Base-by-base conservation (phyloP, 306 rosid genomes). In the Bauhinia variegata region DNA sequence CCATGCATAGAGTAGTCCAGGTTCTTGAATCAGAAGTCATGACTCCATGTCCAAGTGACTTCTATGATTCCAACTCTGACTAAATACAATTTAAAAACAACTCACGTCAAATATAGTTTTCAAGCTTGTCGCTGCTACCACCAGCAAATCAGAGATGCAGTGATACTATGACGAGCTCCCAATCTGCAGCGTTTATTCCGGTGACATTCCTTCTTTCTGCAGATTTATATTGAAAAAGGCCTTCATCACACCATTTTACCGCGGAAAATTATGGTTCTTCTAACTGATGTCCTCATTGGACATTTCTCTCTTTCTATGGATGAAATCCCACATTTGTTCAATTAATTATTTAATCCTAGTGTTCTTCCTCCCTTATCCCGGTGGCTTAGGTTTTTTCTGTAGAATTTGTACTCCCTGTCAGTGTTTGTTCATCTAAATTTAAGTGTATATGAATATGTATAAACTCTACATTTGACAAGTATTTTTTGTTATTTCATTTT, bases 31-130 rank as follows among this genome's bases (percentile, higher is more conserved):
- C 99, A 23, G 99, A 95, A 80, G 90, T 95, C 68, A 82, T 86
- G 88, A 88, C 99, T 53, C 99, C 97, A 7, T 95, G 97, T 88
- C 97, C 95, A 52, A 90, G 99, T 62, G 97, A 95, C 75, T 95
- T 88, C 73, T 95, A 85, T 18, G 99, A 88, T 74, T 84, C 98
- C 57, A 84, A 55, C 79, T 87, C 96, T 9, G 99, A 93, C 10
- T 95, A 71, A 80, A 72, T 57, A 54, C 31, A 65, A 5, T 61
- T 39, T 34, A 34, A 64, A 49, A 67, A 60, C 76, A 53, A 52
- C 64, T 11, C 46, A 46, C 28, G 49, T 58, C 56, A 56, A 55
- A 68, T 67, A 18, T 69, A 61, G 58, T 49, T 48, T 64, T 74
- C 72, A 50, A 70, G 69, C 61, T 44, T 48, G 48, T 81, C 37